A percentile compares a stretch with the other conserved stretches of the same genome.
Conservation (phyloP, 345 rosid species). For the Eucalyptus cloeziana region DNA sequence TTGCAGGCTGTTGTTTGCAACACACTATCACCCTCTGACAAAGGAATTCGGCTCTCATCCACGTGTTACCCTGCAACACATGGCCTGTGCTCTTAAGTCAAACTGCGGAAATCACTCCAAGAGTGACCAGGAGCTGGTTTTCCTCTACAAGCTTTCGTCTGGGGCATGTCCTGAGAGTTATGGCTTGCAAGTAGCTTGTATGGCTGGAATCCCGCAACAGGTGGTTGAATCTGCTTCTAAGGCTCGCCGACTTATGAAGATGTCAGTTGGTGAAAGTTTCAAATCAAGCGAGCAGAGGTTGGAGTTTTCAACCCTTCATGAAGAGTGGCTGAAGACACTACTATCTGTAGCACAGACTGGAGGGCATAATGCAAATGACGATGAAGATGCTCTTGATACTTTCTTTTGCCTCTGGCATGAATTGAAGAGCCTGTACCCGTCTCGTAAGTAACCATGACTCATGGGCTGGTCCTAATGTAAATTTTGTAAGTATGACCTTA, state of each 20-base stretch:
- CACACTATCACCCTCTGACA: conserved; percentile 91
- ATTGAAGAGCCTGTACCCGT: conserved; percentile 8
- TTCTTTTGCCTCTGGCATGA: conserved; percentile 86
- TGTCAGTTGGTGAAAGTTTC: conserved; percentile 53
- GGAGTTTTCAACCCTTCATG: conserved; percentile 86
- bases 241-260: conserved; percentile 60
- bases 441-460: neutral
- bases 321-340: conserved; percentile 66
- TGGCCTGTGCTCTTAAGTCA: conserved; percentile 66
- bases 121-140: conserved; percentile 45
- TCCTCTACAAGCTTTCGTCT: conserved; percentile 57
- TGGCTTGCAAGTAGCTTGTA: conserved; percentile 75
- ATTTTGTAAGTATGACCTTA: neutral
- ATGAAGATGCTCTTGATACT: conserved; percentile 49
- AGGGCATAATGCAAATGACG: neutral
- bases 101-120: conserved; percentile 9
- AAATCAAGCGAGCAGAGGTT: conserved; percentile 70
- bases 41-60: conserved; percentile 90
- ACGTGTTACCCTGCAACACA: conserved; percentile 68
- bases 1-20: conserved; percentile 82
- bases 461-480: neutral
- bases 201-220: conserved; percentile 83
- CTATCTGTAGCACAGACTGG: conserved; percentile 12
- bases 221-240: conserved; percentile 54
- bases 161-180: conserved; percentile 96